These are phyloP conservation scores for Botrytis tulipae DNA, from an alignment of 2,329 filamentous ascomycete species.

Conservation along the genomic window DNA sequence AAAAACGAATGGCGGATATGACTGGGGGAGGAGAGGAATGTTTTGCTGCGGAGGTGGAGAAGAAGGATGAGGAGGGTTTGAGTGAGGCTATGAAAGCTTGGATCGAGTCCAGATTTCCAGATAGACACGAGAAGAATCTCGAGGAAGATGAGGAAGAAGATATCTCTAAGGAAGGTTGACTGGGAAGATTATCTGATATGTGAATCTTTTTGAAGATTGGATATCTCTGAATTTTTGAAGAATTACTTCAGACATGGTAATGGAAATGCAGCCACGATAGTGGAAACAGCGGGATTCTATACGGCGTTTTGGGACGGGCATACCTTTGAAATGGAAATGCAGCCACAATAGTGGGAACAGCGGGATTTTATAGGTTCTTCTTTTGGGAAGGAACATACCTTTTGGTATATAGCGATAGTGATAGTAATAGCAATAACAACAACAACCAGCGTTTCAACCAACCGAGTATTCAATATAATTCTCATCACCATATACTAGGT, in stretches of 20 bases:
- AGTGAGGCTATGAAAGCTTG: neutral
- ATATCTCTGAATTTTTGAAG: neutral
- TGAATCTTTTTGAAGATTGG: too few relatives aligned
- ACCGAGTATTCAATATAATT: neutral
- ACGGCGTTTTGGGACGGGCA: too few relatives aligned
- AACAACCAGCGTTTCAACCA: neutral
- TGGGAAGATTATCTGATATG: neutral
- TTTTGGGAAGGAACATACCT: neutral
- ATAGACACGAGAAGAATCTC: accelerated
- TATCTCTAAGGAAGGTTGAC: accelerated
- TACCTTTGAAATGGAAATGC: too few relatives aligned
- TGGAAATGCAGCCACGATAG: too few relatives aligned
- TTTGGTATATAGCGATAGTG: neutral
- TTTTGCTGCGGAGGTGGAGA: neutral
- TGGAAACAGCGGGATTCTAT: too few relatives aligned
- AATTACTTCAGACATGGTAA: neutral
- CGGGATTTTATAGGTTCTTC: too few relatives aligned
- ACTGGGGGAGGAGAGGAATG: neutral
- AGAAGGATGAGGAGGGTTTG: accelerated
- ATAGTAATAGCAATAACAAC: neutral
- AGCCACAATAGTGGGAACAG: too few relatives aligned
- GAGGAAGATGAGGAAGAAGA: neutral
- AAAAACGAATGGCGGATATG: neutral
- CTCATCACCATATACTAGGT: neutral
- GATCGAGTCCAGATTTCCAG: neutral